Base-by-base conservation (phyloP, 2,329 filamentous ascomycete species). In the Hypoxylon sp. region DNA sequence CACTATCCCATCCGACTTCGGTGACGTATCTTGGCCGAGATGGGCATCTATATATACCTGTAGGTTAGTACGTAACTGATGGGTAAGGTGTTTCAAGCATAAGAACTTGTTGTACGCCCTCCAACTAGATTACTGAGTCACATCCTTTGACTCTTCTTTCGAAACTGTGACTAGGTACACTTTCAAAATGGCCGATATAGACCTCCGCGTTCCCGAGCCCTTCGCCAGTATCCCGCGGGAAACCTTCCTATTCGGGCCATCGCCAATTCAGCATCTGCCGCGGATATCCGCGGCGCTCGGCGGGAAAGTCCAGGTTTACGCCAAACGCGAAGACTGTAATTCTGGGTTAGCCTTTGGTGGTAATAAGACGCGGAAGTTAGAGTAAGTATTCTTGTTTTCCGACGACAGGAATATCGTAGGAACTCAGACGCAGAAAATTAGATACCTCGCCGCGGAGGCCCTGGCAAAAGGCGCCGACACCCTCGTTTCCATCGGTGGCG, bases 301-400 rank as follows among this genome's bases (percentile, higher is more conserved):
- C 52, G 84, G 85, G 30, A 85, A 84, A 72, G 87, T 91, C 43
- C 82, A 84, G 19, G 85, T 93, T 69, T 93, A 88, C 75, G 90
- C 90, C 58, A 93, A 93, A 79, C 86, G 90, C 55, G 90, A 93
- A 71, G 91, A 93, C 79, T 88, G 89, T 75, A 91, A 90, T 79
- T 90, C 88, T 1, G 87, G 86, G 0, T 83, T 91, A 17, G 89
- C 89, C 2, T 91, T 85, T 73, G 90, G 90, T 38, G 90, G 89
- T 58, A 92, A 92, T 81, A 92, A 92, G 79, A 88, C 86, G 30
- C 84, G 90, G 63, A 92, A 92, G 78, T 83, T 92, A 1, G 90
- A 92, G 82, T 87, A 75, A 70, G 76, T 74, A 43, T 19, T 25
- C 17, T 19, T 7, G 17, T 38, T 45, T 4, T 46, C 28, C 10